Evolutionary conservation across 371 early-diverging fungal species (phyloP).

Genomic region (Dinochytrium kinnereticum): DNA sequence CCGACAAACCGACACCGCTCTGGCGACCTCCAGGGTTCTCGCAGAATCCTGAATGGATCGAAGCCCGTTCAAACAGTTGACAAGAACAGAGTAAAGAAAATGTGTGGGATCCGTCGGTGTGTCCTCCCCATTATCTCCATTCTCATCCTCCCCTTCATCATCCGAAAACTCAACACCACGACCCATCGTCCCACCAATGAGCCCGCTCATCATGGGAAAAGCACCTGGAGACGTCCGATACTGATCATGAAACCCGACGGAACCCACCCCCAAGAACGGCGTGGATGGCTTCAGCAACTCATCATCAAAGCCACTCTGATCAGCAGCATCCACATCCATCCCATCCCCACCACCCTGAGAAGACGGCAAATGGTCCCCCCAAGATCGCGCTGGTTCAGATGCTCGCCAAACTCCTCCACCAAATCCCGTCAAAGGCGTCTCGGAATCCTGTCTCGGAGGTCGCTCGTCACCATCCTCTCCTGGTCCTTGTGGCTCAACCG

Average conservation of each 20-base stretch:
- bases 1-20: conserved; percentile 30
- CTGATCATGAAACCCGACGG: background rate
- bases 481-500: background rate
- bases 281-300: background rate
- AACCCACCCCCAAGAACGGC: background rate
- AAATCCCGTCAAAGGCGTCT: background rate
- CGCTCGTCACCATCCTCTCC: background rate
- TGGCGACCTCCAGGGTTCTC: conserved; percentile 22
- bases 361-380: conserved; percentile 5
- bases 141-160: background rate
- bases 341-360: background rate
- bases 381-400: background rate
- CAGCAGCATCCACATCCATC: background rate
- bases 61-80: conserved; percentile 25
- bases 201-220: background rate
- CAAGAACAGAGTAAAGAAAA: conserved; percentile 30
- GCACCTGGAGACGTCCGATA: background rate
- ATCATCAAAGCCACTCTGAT: background rate
- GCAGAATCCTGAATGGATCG: conserved; percentile 16
- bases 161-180: background rate
- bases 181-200: background rate
- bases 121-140: conserved; percentile 2
- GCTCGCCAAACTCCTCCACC: background rate
- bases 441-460: background rate
- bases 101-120: conserved; percentile 20